phyloP scores from a whole-genome alignment of 192 early-diverging fungal genomes.

The Powellomyces hirtus region DNA sequence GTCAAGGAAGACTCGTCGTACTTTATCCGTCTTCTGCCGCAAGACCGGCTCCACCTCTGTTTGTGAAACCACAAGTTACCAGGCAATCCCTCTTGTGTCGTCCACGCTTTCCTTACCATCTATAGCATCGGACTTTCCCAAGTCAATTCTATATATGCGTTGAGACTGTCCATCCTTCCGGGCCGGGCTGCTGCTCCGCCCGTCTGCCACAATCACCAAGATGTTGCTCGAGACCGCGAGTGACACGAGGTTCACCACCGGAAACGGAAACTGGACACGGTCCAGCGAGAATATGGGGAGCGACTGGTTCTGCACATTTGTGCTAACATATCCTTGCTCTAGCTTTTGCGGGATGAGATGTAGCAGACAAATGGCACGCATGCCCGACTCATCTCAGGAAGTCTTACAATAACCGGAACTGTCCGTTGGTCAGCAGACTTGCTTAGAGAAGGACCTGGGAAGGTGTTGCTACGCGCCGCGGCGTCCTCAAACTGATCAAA shows the following conservation, averaged over 20 bases:
- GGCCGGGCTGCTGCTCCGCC: background rate
- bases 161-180: constrained; percentile 20
- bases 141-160: constrained; percentile 78
- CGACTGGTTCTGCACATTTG: background rate
- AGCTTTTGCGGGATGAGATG: no score
- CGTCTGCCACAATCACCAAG: constrained; percentile 74
- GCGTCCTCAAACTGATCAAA: constrained; percentile 38
- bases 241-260: constrained; percentile 62
- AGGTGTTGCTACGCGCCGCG: background rate
- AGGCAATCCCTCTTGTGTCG: no score
- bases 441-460: background rate
- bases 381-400: background rate
- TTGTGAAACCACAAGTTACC: background rate
- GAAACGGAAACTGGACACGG: constrained; percentile 85
- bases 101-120: constrained; percentile 58
- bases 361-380: background rate
- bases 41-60: constrained; percentile 73
- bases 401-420: constrained; percentile 6
- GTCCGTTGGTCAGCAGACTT: background rate
- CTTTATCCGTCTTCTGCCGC: constrained; percentile 54
- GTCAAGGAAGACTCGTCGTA: constrained; percentile 80
- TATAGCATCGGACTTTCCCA: constrained; percentile 76
- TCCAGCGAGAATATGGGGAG: constrained; percentile 72
- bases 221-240: constrained; percentile 82
- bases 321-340: constrained; percentile 35